phyloP scores from a whole-genome alignment of 202 grass and related monocot genomes.

The Elaeis oleifera region DNA sequence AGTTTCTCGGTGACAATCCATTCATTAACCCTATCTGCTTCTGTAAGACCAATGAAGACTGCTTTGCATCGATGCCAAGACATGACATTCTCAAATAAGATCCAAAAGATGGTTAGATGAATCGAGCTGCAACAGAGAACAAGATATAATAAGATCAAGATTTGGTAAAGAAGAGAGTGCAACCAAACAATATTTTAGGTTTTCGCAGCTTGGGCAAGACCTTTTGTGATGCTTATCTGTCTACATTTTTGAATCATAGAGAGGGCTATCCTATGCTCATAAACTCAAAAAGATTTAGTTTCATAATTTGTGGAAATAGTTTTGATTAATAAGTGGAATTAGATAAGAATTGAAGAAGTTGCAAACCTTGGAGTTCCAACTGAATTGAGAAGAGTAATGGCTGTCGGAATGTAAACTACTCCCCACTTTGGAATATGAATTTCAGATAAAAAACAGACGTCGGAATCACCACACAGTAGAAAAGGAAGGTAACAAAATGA shows the following conservation, averaged over 20 bases:
- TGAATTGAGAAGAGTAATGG: constrained; percentile 11
- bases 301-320: too few relatives aligned
- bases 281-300: too few relatives aligned
- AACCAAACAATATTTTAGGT: too few relatives aligned
- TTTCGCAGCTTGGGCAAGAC: too few relatives aligned
- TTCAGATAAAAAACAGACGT: constrained; percentile 3
- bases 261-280: too few relatives aligned
- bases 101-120: constrained; percentile 7
- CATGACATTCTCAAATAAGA: constrained; percentile 14
- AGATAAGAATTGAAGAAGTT: background rate
- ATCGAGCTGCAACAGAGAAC: constrained; percentile 2
- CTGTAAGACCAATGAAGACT: background rate
- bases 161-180: too few relatives aligned
- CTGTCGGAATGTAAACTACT: constrained; percentile 12
- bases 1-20: constrained; percentile 16
- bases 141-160: background rate
- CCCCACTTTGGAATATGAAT: constrained; percentile 6
- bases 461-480: constrained; percentile 11
- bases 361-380: constrained; percentile 15
- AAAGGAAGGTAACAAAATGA: constrained; percentile 7
- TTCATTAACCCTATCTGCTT: constrained; percentile 6
- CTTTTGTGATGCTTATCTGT: too few relatives aligned
- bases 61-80: constrained; percentile 6
- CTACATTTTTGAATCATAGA: too few relatives aligned
- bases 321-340: background rate